Percentiles rank a stretch among this genome's conserved stretches.
Evolutionary conservation across 1,284 basidiomycete genomes (phyloP).

Genomic region (Irpex rosettiformis): DNA sequence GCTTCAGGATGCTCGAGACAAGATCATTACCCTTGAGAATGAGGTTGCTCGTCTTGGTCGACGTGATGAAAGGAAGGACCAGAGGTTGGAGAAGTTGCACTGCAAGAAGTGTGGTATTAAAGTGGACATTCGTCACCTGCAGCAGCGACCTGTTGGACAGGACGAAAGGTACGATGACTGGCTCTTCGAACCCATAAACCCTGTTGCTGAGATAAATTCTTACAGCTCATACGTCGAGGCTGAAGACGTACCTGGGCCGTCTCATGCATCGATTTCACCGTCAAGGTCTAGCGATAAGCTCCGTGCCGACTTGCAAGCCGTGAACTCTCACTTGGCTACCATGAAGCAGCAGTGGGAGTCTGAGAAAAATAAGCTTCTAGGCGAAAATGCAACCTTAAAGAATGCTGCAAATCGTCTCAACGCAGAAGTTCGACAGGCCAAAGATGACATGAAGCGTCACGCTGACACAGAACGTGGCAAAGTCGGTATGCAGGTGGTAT

Average conservation of each 20-base stretch:
- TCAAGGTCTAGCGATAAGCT: conserved; percentile 61
- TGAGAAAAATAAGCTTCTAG: conserved; percentile 57
- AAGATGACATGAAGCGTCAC: conserved; percentile 51
- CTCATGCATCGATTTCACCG: conserved; percentile 61
- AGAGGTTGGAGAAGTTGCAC: conserved; percentile 52
- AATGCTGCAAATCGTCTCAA: conserved; percentile 65
- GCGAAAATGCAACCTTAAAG: conserved; percentile 68
- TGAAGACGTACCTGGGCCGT: conserved; percentile 42
- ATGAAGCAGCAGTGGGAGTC: conserved; percentile 68
- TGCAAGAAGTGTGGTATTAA: conserved; percentile 66
- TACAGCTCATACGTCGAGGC: conserved; percentile 50
- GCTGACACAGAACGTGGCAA: conserved; percentile 47
- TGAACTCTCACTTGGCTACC: conserved; percentile 57
- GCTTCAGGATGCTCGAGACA: conserved; percentile 63
- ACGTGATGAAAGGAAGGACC: conserved; percentile 59
- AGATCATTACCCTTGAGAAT: conserved; percentile 57
- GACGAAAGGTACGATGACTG: conserved; percentile 56
- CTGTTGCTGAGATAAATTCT: conserved; percentile 1
- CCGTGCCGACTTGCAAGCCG: conserved; percentile 49
- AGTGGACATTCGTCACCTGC: conserved; percentile 46
- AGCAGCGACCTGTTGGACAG: conserved; percentile 25
- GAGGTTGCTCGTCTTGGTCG: conserved; percentile 60
- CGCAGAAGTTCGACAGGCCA: conserved; percentile 50
- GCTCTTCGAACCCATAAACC: neutral
- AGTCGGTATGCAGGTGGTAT: conserved; percentile 54